Base-by-base conservation (phyloP, 495 filamentous ascomycete genomes). In the Mytilinidion resinicola region DNA sequence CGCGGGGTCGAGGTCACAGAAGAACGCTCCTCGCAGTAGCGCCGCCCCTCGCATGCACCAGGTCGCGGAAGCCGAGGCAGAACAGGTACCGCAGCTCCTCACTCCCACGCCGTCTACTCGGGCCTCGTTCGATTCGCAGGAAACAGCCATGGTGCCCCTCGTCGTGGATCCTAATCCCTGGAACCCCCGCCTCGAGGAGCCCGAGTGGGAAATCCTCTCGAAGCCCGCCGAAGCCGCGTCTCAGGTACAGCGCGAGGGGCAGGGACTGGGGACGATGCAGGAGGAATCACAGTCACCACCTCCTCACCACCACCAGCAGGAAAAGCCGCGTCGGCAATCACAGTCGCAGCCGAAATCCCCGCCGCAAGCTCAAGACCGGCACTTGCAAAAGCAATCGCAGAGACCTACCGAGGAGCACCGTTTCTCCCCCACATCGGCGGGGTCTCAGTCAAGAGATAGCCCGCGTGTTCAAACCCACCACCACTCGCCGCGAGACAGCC, bases 121-220 rank as follows among this genome's bases (percentile, higher is more conserved):
- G 9, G 49, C 30, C 25, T 71, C 77, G 42, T 74, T 80, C 44
- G 77, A 80, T 74, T 76, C 25, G 37, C 58, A 70, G n/a, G 57
- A 69, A 43, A 64, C 69, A n/a, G 48, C 64, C 15, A 42, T 67
- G 50, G 68, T 70, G 34, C 25, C 25, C 3, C 62, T 71, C 41
- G 61, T 54, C 15, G 59, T 67, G 21, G 58, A 65, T 38, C 25
- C 66, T 44, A 37, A 66, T 37, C 56, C 71, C 56, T 59, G 69
- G 58, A 67, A 72, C 61, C 65, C 67, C 19, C 55, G 51, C 9
- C 55, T 63, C n/a, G 17, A 64, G 12, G 77, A 80, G 57, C 79
- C 77, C 17, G 63, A 75, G 56, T 80, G 80, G 78, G 70, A 80
- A 58, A 80, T 81, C 66, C 57, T 81, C 42, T 69, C 73, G 3